A percentile compares a stretch with the other conserved stretches of the same genome.
Conservation (phyloP, 2,329 filamentous ascomycete species). For the Phyllosticta ampelicida region DNA sequence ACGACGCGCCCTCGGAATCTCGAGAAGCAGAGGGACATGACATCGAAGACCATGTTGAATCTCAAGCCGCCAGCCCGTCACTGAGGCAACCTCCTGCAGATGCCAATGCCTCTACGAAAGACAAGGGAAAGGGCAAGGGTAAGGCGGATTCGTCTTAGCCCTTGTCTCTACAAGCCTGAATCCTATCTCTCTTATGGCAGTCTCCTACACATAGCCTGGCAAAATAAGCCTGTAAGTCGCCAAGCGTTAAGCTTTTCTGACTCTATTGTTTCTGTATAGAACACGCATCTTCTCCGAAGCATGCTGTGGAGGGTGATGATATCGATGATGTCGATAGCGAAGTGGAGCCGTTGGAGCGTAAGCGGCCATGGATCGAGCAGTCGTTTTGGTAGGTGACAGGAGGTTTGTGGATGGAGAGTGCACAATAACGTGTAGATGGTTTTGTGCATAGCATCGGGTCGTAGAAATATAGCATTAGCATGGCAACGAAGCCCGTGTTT, state of each 20-base stretch:
- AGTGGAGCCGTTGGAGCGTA: neutral
- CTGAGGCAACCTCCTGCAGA: neutral
- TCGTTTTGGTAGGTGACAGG: neutral
- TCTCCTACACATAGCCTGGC: too few relatives aligned
- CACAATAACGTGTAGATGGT: too few relatives aligned
- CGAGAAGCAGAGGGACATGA: neutral
- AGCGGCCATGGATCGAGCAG: conserved; percentile 1
- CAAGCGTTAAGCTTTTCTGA: neutral
- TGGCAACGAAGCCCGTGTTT: too few relatives aligned
- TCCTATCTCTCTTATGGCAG: neutral
- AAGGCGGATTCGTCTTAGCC: conserved; percentile 7
- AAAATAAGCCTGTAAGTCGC: neutral
- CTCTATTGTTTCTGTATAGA: neutral
- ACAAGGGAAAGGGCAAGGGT: conserved; percentile 8
- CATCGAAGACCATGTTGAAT: neutral
- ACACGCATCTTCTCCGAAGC: neutral
- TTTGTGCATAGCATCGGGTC: too few relatives aligned
- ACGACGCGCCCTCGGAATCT: neutral
- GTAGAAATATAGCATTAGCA: too few relatives aligned
- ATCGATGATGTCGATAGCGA: neutral
- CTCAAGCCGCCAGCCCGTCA: neutral
- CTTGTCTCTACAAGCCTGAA: neutral
- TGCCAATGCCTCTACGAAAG: neutral
- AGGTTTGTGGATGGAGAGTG: too few relatives aligned
- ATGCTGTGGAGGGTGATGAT: neutral